Evolutionary conservation across 805 yeast genomes (phyloP), one percentile per base, ranked within the genome.

Genomic region (Wickerhamomyces pijperi): DNA sequence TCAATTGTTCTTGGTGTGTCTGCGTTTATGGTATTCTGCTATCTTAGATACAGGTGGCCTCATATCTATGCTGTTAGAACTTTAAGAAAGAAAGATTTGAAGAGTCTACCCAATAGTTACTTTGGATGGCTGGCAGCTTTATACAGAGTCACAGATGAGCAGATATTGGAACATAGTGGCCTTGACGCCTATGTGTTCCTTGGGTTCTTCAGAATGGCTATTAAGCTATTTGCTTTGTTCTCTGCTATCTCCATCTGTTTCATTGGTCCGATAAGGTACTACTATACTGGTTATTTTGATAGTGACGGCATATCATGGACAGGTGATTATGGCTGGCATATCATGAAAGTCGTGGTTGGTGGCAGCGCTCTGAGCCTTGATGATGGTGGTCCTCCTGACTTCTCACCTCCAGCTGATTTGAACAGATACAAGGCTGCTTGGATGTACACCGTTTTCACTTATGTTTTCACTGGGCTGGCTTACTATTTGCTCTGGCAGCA

Each of bases 131-230:
- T 88, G n/a, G 66, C 74, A 1, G 72, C 76, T 0, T 61, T 90
- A 9, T 72, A 74, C 53, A 57, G 58, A 14, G 75, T 90, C n/a
- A 66, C 71, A 18, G 97, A 92, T 47, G 70, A 74, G 11, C 86
- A 87, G 43, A 76, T 92, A 1, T 64, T 92, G 38, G 90, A 86
- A 44, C 81, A 80, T 50, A 94, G 96, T 2, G 98, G 98, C 0
- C 61, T 90, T 35, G 98, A 90, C 61, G 97, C 97, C 0, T 86
- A 71, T 60, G 97, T 92, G 38, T 90, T 83, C 51, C 61, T 90
- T 23, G 86, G 90, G 2, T 90, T 90, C 59, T 92, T 92, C 70
- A 79, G 82, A 43, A 85, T 88, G 87, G 74, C 92, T 43, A 83
- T 88, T 39, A 75, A 77, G 54, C 65, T 83, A 14, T 61, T 90